phyloP scores from a whole-genome alignment of 1,284 basidiomycete species.

The Marasmius fiardii region DNA sequence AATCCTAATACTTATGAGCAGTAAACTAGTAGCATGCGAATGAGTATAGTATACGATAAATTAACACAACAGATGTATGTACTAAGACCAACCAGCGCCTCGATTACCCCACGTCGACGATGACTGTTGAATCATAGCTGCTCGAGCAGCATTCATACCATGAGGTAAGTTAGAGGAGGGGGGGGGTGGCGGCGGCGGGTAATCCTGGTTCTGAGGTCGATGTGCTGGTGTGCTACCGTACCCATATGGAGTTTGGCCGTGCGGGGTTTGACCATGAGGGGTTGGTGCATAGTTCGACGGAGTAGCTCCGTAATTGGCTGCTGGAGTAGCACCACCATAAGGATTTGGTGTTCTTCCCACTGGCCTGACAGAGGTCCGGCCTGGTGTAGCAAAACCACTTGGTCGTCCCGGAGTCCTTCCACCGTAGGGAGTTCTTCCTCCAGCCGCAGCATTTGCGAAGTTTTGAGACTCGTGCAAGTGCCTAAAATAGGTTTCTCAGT shows the following conservation, averaged over 20 bases:
- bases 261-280: background rate
- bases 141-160: background rate
- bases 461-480: slow-evolving; percentile 82
- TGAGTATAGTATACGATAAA: background rate
- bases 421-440: slow-evolving; percentile 79
- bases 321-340: slow-evolving; percentile 51
- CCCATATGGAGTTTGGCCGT: slow-evolving; percentile 41
- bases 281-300: slow-evolving; percentile 17
- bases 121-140: slow-evolving; percentile 4
- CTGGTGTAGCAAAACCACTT: slow-evolving; percentile 66
- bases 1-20: too few species aligned
- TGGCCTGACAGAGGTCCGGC: slow-evolving; percentile 68
- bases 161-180: slow-evolving; percentile 38
- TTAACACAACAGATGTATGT: background rate
- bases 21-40: background rate
- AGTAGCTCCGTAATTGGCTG: slow-evolving; percentile 31
- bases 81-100: slow-evolving; percentile 1
- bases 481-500: slow-evolving; percentile 32
- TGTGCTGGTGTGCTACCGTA: slow-evolving; percentile 64
- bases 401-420: slow-evolving; percentile 76
- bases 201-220: slow-evolving; percentile 23
- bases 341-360: slow-evolving; percentile 27
- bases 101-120: background rate
- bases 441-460: slow-evolving; percentile 50
- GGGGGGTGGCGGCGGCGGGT: slow-evolving; percentile 9